A percentile compares a stretch with the other conserved stretches of the same genome.
Conservation (phyloP, 192 early-diverging fungal genomes). For the Coemansia sp. region DNA sequence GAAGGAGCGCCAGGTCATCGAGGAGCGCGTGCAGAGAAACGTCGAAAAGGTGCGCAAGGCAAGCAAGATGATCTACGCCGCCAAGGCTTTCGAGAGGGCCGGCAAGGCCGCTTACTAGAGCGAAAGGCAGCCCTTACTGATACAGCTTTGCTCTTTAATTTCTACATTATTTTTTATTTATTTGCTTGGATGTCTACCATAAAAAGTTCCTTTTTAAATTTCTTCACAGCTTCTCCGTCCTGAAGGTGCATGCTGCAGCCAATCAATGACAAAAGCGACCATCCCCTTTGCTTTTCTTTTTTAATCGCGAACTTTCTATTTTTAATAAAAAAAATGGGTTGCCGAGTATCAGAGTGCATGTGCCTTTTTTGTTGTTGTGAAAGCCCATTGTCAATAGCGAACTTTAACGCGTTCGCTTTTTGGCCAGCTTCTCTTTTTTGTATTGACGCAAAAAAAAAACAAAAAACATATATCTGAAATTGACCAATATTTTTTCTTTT, state of each 20-base stretch:
- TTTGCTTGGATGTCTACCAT: not conserved
- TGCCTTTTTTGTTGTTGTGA: too few relatives aligned
- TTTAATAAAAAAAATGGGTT: too few relatives aligned
- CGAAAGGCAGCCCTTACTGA: too few relatives aligned
- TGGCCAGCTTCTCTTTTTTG: not conserved
- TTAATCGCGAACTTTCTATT: not conserved
- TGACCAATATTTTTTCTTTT: too few relatives aligned
- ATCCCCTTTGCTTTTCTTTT: not conserved
- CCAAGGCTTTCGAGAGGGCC: conserved; percentile 32
- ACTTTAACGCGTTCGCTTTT: not conserved
- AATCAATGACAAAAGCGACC: too few relatives aligned
- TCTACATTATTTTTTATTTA: not conserved
- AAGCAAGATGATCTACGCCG: conserved; percentile 44
- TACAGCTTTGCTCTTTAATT: not conserved
- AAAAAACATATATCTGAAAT: too few relatives aligned
- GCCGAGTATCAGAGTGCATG: too few relatives aligned
- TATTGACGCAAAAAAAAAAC: too few relatives aligned
- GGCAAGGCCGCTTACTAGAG: conserved; percentile 11
- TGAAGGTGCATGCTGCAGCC: too few relatives aligned
- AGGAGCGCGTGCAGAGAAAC: conserved; percentile 53
- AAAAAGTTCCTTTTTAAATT: not conserved
- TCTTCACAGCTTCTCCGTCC: too few relatives aligned
- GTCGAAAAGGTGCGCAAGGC: conserved; percentile 43
- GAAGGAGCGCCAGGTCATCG: conserved; percentile 53
- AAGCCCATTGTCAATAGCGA: not conserved